Evolutionary conservation across 768 basidiomycete genomes (phyloP).

Genomic region (Suillus brevipes): DNA sequence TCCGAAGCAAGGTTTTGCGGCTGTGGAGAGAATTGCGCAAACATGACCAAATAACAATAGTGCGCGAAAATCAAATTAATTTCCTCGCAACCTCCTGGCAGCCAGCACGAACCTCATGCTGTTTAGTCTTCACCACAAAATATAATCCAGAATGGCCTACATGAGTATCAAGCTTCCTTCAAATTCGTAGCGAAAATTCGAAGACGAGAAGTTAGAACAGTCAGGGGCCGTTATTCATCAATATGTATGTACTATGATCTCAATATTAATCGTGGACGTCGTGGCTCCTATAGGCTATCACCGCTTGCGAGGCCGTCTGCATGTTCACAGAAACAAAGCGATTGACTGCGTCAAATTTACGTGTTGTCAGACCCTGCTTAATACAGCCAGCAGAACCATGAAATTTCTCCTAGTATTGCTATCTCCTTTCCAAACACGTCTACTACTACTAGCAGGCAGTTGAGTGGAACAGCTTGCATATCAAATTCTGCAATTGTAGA

Average conservation of each 20-base stretch:
- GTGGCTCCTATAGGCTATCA: background rate
- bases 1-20: slow-evolving; percentile 12
- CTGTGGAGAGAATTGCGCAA: background rate
- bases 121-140: background rate
- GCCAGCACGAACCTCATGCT: background rate
- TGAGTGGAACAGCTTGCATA: background rate
- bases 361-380: background rate
- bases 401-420: background rate
- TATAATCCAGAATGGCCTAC: background rate
- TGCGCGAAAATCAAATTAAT: background rate
- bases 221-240: background rate
- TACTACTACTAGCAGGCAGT: background rate
- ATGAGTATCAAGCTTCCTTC: background rate
- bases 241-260: background rate
- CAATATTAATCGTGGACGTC: background rate
- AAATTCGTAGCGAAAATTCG: background rate
- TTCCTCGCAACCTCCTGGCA: background rate
- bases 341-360: background rate
- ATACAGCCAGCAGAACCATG: background rate
- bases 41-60: slow-evolving; percentile 4
- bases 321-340: background rate
- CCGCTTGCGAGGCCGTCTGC: background rate
- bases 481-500: background rate
- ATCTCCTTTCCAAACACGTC: background rate
- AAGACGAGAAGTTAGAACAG: background rate